These are phyloP conservation scores for Neurospora sp. DNA, from an alignment of 495 filamentous ascomycete species.

Conservation along the genomic window DNA sequence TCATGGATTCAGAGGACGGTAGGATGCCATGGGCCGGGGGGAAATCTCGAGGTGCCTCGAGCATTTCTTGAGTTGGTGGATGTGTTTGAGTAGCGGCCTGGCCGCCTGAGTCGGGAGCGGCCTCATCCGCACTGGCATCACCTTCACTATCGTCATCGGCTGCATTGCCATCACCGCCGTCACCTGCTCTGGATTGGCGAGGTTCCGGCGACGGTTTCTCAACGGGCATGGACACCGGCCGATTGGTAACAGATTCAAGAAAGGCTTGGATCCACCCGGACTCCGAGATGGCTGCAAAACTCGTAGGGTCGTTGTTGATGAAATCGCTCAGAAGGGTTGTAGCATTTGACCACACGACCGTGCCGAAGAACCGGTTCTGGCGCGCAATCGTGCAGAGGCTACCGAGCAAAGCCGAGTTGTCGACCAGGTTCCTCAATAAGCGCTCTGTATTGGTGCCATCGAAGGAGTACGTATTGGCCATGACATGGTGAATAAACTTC, in stretches of 20 bases:
- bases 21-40: conserved; percentile 66
- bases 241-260: conserved; percentile 67
- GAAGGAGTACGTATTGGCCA: conserved; percentile 56
- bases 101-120: conserved; percentile 26
- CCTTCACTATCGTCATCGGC: conserved; percentile 13
- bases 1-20: conserved; percentile 75
- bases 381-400: conserved; percentile 74
- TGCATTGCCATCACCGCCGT: not conserved
- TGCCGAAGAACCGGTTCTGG: conserved; percentile 69
- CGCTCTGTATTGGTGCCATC: conserved; percentile 74
- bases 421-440: conserved; percentile 82
- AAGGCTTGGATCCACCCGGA: conserved; percentile 80
- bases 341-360: conserved; percentile 85
- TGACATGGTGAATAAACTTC: conserved; percentile 92
- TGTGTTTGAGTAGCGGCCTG: conserved; percentile 31
- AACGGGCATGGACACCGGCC: conserved; percentile 30
- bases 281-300: conserved; percentile 89
- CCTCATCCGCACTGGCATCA: conserved; percentile 24
- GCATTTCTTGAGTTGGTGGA: conserved; percentile 30
- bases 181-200: not conserved
- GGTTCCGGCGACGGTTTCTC: conserved; percentile 12
- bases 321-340: conserved; percentile 88
- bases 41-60: conserved; percentile 29
- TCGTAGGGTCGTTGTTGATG: conserved; percentile 98
- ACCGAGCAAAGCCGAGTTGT: conserved; percentile 73